Conservation (phyloP, 1,284 basidiomycete species). For the Heterobasidion occidentale region DNA sequence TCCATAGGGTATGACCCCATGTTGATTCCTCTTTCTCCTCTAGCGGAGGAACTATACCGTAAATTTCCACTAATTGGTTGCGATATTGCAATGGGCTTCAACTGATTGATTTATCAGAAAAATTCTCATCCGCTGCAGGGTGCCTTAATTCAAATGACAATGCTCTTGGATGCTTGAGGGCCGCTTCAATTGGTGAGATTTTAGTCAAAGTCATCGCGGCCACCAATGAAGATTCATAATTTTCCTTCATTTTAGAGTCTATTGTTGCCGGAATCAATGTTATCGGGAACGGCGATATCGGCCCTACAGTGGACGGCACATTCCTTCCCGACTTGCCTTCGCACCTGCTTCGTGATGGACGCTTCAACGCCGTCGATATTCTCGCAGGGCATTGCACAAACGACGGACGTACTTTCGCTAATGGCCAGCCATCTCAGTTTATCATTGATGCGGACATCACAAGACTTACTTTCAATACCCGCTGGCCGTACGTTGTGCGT, state of each 20-base stretch:
- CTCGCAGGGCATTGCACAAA: conserved; percentile 37
- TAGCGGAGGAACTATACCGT: conserved; percentile 28
- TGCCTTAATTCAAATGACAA: conserved; percentile 21
- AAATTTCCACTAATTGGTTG: conserved; percentile 3
- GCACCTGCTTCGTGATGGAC: conserved; percentile 27
- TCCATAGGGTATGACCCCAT: conserved; percentile 37
- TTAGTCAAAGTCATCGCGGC: too few relatives aligned
- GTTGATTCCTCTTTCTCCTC: conserved; percentile 13
- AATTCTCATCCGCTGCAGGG: conserved; percentile 23
- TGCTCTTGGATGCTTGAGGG: conserved; percentile 30
- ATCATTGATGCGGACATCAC: conserved; percentile 32
- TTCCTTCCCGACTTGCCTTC: conserved; percentile 36
- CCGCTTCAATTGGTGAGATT: conserved; percentile 22
- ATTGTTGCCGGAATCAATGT: conserved; percentile 31
- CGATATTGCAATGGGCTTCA: neutral
- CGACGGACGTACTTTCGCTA: conserved; percentile 33
- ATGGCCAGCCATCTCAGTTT: conserved; percentile 29
- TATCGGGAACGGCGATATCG: conserved; percentile 19
- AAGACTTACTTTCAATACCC: conserved; percentile 23
- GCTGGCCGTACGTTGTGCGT: conserved; percentile 32
- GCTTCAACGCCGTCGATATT: conserved; percentile 31
- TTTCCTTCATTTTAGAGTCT: conserved; percentile 13
- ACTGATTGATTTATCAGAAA: conserved; percentile 14
- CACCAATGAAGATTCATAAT: neutral
- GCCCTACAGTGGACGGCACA: conserved; percentile 28